These are phyloP conservation scores for Pythium myriotylum DNA, from an alignment of 352 stramenopile genomes.

Conservation along the genomic window DNA sequence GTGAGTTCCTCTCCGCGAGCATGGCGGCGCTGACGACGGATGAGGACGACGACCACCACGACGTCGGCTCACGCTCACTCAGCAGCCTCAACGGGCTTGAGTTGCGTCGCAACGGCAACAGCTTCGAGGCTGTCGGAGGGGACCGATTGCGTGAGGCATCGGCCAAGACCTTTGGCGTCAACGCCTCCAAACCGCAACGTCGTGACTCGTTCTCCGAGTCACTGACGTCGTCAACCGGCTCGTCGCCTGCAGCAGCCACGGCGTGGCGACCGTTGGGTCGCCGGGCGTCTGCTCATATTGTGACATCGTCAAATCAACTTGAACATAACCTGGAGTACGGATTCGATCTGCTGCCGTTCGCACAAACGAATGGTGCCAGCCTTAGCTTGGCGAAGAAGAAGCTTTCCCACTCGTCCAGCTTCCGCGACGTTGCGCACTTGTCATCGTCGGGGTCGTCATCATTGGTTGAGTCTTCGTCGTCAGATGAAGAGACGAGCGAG, in stretches of 20 bases:
- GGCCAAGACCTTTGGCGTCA: slow-evolving; percentile 4
- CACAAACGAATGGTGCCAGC: slow-evolving; percentile 6
- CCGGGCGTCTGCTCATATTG: slow-evolving; percentile 26
- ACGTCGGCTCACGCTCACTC: slow-evolving; percentile 33
- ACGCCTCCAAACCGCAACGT: slow-evolving; percentile 17
- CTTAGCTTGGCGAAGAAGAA: slow-evolving; percentile 4
- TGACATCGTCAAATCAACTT: slow-evolving; percentile 33
- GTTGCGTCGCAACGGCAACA: slow-evolving; percentile 14
- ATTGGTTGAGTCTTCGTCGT: slow-evolving; percentile 32
- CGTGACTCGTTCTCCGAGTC: slow-evolving; percentile 37
- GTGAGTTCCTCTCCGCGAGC: slow-evolving; percentile 38
- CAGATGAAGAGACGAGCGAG: slow-evolving; percentile 25
- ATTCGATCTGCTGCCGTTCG: slow-evolving; percentile 23
- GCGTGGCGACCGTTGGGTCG: slow-evolving; percentile 35
- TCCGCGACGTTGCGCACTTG: slow-evolving; percentile 24
- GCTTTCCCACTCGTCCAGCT: slow-evolving; percentile 27
- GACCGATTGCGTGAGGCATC: slow-evolving; percentile 9
- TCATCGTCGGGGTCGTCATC: slow-evolving; percentile 22
- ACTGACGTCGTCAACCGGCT: slow-evolving; percentile 33
- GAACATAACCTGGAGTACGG: slow-evolving; percentile 27
- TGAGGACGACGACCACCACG: slow-evolving; percentile 30
- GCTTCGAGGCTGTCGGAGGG: slow-evolving; percentile 9
- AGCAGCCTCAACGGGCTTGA: slow-evolving; percentile 28
- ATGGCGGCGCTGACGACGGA: slow-evolving; percentile 38
- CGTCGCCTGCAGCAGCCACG: slow-evolving; percentile 25